Evolutionary conservation across 2,329 filamentous ascomycete species (phyloP).

Genomic region (Epichloe uncinata): DNA sequence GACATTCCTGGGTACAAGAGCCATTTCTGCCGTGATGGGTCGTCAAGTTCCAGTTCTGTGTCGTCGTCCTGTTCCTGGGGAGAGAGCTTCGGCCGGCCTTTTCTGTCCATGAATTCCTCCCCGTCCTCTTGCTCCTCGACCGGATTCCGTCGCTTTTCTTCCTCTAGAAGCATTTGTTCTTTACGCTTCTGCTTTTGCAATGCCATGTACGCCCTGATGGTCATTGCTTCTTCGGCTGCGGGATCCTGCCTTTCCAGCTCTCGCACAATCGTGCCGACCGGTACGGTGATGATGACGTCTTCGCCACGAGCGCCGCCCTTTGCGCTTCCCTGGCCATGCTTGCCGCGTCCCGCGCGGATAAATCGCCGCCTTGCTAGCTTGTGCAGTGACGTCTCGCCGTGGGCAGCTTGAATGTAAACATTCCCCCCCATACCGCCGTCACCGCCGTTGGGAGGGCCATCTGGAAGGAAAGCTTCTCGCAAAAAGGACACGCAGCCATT

Average conservation of each 20-base stretch:
- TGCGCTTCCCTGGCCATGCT: slow-evolving; percentile 61
- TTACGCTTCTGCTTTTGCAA: slow-evolving; percentile 20
- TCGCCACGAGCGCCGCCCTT: slow-evolving; percentile 68
- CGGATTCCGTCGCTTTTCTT: slow-evolving; percentile 14
- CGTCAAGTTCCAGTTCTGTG: slow-evolving; percentile 28
- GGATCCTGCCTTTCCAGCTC: slow-evolving; percentile 73
- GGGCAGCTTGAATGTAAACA: slow-evolving; percentile 86
- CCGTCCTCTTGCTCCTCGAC: slow-evolving; percentile 6
- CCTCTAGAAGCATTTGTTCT: slow-evolving; percentile 22
- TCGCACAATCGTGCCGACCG: slow-evolving; percentile 79
- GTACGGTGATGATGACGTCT: slow-evolving; percentile 79
- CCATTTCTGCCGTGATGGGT: slow-evolving; percentile 57
- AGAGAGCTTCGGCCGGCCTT: slow-evolving; percentile 1
- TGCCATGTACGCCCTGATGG: slow-evolving; percentile 19
- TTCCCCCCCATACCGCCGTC: slow-evolving; percentile 96
- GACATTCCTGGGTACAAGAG: slow-evolving; percentile 70
- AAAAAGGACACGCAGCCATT: slow-evolving; percentile 92
- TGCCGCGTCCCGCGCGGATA: slow-evolving; percentile 62
- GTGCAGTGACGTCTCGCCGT: slow-evolving; percentile 83
- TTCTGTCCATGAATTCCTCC: slow-evolving; percentile 3
- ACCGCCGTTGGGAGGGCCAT: slow-evolving; percentile 87
- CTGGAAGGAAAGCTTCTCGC: slow-evolving; percentile 75
- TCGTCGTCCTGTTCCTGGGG: slow-evolving; percentile 15
- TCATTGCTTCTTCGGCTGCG: slow-evolving; percentile 46
- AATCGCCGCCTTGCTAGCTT: slow-evolving; percentile 71